Evolutionary conservation across 129 eudicot genomes (phyloP), one percentile per base, ranked within the genome.

Genomic region (Solidago caesia): DNA sequence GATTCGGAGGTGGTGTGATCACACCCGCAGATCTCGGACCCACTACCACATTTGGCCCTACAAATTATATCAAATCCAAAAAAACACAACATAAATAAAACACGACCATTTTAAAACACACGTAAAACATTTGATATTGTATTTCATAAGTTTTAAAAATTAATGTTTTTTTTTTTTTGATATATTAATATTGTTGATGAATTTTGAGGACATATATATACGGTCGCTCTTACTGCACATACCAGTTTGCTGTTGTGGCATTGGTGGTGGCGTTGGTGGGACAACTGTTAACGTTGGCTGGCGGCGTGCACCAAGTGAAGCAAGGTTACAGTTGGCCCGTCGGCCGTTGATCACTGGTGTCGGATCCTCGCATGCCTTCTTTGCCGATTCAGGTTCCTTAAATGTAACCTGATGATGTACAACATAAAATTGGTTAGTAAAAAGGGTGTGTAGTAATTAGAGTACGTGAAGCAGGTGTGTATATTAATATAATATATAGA

Each of bases 291-390:
- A 48, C 48, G 86, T 57, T 63, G 77, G 80, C 9, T 71, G 96
- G 42, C 96, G 96, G 41, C 92, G 91, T 7, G 98, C 98, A 11
- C 98, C 98, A 0, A 93, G 96, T 4, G 92, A 89, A 62, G 98
- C 98, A 72, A 93, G 85, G 61, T 93, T 93, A 74, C 98, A 93
- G 78, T 93, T 93, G 55, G 98, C 98, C 15, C 98, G 90, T 27
- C 98, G 97, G 72, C 98, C 96, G 60, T 90, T 90, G 74, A 93
- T 93, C 61, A 88, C 88, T 75, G 98, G 98, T 21, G 98, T 79
- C n/a, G 98, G 77, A 64, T 93, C 98, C 80, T 88, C 98, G 64
- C 98, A 93, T 8, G 98, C 98, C 72, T 88, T 90, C 82, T 90
- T 90, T 4, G 98, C 98, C 43, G 96, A 80, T 81, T 93, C 98